Conservation (phyloP, 768 basidiomycete species). For the Tricholoma hemisulphureum region DNA sequence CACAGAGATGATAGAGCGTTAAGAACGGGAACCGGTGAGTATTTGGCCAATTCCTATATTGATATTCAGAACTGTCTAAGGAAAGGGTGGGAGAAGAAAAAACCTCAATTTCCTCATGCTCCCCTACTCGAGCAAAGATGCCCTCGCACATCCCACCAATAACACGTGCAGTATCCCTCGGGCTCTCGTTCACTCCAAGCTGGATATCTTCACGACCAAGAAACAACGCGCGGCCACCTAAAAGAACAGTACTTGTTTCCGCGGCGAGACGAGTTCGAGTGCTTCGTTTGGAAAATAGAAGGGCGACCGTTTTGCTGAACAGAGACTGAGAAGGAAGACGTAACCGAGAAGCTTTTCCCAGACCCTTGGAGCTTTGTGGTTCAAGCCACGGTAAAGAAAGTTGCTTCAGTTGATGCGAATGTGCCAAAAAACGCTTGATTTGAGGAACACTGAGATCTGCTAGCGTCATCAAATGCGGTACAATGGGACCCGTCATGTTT, state of each 20-base stretch:
- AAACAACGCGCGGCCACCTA: conserved; percentile 91
- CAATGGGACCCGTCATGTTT: conserved; percentile 16
- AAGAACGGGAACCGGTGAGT: conserved; percentile 91
- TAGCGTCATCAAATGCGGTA: conserved; percentile 81
- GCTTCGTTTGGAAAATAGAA: conserved; percentile 91
- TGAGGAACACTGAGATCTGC: conserved; percentile 82
- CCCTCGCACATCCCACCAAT: conserved; percentile 95
- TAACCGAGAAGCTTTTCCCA: conserved; percentile 35
- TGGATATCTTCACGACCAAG: conserved; percentile 90
- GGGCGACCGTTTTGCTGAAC: conserved; percentile 79
- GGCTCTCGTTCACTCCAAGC: conserved; percentile 89
- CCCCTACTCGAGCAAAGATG: conserved; percentile 94
- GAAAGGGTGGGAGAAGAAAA: conserved; percentile 17
- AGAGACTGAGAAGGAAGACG: conserved; percentile 72
- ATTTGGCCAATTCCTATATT: conserved; percentile 79
- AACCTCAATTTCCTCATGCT: conserved; percentile 91
- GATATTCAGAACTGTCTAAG: background rate
- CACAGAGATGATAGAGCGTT: conserved; percentile 95
- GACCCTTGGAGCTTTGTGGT: conserved; percentile 44
- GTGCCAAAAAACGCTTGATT: conserved; percentile 61
- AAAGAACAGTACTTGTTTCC: conserved; percentile 74
- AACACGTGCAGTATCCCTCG: conserved; percentile 82
- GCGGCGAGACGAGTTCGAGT: conserved; percentile 88
- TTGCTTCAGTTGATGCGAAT: conserved; percentile 65
- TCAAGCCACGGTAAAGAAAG: conserved; percentile 64